Evolutionary conservation across 2,329 filamentous ascomycete genomes (phyloP), one percentile per base, ranked within the genome.

Genomic region (Zymoseptoria pseudotritici): DNA sequence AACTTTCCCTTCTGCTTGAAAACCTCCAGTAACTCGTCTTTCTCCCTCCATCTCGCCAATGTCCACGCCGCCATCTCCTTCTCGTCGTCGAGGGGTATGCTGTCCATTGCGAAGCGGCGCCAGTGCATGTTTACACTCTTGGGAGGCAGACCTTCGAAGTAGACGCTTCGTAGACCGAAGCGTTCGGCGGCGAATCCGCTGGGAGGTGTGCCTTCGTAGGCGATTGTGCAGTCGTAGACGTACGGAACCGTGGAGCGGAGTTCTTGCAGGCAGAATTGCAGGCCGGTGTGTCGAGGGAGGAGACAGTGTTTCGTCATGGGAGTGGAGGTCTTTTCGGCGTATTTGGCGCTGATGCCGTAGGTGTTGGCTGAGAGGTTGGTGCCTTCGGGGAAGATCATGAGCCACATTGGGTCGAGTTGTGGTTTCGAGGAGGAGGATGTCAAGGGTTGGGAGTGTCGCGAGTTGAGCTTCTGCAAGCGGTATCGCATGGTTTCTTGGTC

Each of bases 61-160:
- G 97, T 77, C 94, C 94, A 99, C 7, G 80, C 69, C 60, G 93
- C 87, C 71, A 99, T 97, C 24, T 81, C 78, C 36, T 88, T 82
- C 7, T 82, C 80, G 66, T 88, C 83, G 54, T 90, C 82, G 4
- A 96, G 79, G 0, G 94, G 94, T 24, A 99, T 93, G 53, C 91
- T 86, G 17, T 82, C 82, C 20, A 96, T 71, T 22, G 83, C 81
- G 75, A 96, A 97, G 20, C 92, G 86, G 57, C 94, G 86, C 92
- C 93, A 99, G 77, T 97, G 87, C 79, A 97, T 91, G 75, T 97
- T 97, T 68, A 97, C 91, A 2, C 90, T 96, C 73, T 91, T 96
- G 4, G 94, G 94, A 0, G 91, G 87, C 0, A 90, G 87, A 51
- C 94, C 93, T 73, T 94, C 84, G 66, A 97, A 87, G 74, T 95